A percentile compares a stretch with the other conserved stretches of the same genome.
Conservation (phyloP, 345 rosid species). For the Citrus glauca region DNA sequence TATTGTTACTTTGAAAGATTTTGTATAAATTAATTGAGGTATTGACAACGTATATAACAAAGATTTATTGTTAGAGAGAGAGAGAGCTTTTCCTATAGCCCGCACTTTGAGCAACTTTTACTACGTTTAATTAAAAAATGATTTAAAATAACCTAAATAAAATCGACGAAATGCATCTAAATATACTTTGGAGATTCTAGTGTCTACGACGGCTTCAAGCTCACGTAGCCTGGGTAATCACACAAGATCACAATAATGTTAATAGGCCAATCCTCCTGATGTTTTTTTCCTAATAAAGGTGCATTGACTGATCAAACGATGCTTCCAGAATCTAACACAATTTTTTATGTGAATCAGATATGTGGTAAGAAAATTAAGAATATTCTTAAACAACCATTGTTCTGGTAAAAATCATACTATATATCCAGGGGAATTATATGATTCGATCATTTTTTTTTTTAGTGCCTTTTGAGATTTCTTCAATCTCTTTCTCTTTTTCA, state of each 20-base stretch:
- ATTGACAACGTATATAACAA: too few relatives aligned
- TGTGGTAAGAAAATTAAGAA: conserved; percentile 11
- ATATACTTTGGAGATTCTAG: background rate
- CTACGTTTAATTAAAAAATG: too few relatives aligned
- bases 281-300: background rate
- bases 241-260: background rate
- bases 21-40: too few relatives aligned
- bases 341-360: background rate
- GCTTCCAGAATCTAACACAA: conserved; percentile 2
- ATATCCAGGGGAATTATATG: background rate
- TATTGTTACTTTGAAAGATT: too few relatives aligned
- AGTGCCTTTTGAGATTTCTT: conserved; percentile 9
- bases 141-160: too few relatives aligned
- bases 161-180: background rate
- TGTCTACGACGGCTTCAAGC: background rate
- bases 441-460: conserved; percentile 2
- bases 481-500: background rate
- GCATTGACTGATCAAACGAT: background rate
- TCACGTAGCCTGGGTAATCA: background rate
- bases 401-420: conserved; percentile 4
- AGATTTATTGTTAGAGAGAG: too few relatives aligned
- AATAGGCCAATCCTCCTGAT: background rate
- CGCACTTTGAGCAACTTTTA: too few relatives aligned
- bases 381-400: conserved; percentile 12
- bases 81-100: too few relatives aligned